Base-by-base conservation (phyloP, 1,139 yeast genomes). In the Yamadazyma aaseri region DNA sequence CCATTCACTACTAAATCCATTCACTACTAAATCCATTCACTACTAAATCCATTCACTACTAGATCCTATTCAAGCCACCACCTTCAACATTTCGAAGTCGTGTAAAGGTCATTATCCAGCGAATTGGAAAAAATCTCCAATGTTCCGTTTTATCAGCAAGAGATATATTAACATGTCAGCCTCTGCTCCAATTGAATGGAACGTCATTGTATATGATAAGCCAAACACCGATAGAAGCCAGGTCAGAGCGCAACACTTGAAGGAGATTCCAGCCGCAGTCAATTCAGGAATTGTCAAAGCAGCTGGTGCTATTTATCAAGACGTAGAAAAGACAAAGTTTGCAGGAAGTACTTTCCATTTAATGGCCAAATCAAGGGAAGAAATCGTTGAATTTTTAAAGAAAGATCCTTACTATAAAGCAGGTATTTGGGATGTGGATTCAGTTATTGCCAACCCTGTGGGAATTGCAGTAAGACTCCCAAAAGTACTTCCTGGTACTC, bases 391-490 rank as follows among this genome's bases (percentile, higher is more conserved):
- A 27, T 61, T 82, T 39, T 70, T 86, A 52, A 73, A 79, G 50
- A 53, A 63, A 37, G 95, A 86, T 53, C 57, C 79, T 23, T 86
- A 80, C 58, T 75, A 76, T 45, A 66, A 64, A 45, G 65, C 70
- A 20, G 92, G 89, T 0, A 73, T 86, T 39, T 86, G 95, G 95
- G 94, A 86, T 54, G 53, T 84, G 41, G 76, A 79, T 28, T 73
- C 69, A 36, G 81, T 76, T 16, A 53, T 78, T 45, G 75, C 84
- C 32, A 67, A 75, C 50, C 90, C 90, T 6, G 48, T 60, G 28
- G 63, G 63, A 23, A 41, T 57, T 46, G 81, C 79, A 17, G 50
- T 48, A 23, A 51, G 63, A 41, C 44, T 50, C 26, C 62, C 64
- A 10, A 52, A 52, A 41, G 50, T 47, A 26, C 38, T 58, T 42